phyloP scores from a whole-genome alignment of 345 rosid species.

The Limnanthes douglasii region DNA sequence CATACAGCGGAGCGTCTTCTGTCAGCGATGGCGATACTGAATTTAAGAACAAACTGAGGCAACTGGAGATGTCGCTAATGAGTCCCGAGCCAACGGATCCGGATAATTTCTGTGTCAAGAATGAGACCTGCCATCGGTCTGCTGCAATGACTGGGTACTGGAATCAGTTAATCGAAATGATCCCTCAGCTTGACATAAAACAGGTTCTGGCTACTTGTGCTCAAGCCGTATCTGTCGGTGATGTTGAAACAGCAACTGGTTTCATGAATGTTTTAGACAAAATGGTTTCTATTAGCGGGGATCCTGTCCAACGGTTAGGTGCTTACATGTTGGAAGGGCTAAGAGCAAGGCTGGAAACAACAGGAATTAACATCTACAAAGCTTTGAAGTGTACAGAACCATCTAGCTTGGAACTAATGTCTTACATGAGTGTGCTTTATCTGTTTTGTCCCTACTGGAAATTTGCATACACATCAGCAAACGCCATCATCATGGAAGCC shows the following conservation, averaged over 20 bases:
- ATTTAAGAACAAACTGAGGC: conserved; percentile 47
- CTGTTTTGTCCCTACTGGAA: conserved; percentile 81
- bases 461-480: conserved; percentile 77
- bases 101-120: conserved; percentile 30
- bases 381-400: conserved; percentile 76
- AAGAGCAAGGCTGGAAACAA: conserved; percentile 70
- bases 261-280: conserved; percentile 58
- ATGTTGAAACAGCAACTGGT: conserved; percentile 29
- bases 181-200: conserved; percentile 46
- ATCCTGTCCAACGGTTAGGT: conserved; percentile 66
- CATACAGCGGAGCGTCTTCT: conserved; percentile 50
- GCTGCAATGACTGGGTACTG: conserved; percentile 26
- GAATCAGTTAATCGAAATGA: conserved; percentile 27
- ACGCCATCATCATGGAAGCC: conserved; percentile 52
- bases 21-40: conserved; percentile 28
- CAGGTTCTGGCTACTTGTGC: conserved; percentile 56
- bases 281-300: conserved; percentile 86
- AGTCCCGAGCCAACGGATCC: conserved; percentile 48
- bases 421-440: conserved; percentile 74
- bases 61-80: conserved; percentile 48
- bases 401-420: conserved; percentile 75
- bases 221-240: conserved; percentile 33
- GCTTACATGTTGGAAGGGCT: conserved; percentile 94
- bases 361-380: conserved; percentile 79
- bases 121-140: conserved; percentile 19